Base-by-base conservation (phyloP, 2,329 filamentous ascomycete genomes). In the Thyridium curvatum region DNA sequence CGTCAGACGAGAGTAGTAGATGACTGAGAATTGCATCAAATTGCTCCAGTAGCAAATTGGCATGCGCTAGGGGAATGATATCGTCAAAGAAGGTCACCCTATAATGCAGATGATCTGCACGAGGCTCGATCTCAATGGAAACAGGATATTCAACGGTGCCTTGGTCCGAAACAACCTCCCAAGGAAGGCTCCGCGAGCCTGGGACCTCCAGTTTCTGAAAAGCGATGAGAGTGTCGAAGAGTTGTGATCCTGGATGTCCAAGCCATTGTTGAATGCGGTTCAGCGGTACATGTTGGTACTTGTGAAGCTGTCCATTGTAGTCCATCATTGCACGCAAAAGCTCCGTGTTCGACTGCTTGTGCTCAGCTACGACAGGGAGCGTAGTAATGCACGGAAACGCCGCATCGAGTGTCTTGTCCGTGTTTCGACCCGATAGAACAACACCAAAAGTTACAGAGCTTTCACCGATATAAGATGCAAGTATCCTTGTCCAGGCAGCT, bases 191-290 rank as follows among this genome's bases (percentile, higher is more conserved):
- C n/a, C 3, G 12, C 35, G 28, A 3, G 7, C 13, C 13, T 29
- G 42, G 39, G 29, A 47, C 14, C 37, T 61, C 47, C 41, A 68
- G 52, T 46, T 85, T 86, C 52, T 95, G 90, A 52, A 89, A 91
- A 0, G 87, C 84, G 42, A 96, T 78, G 2, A 96, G 68, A 0
- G 88, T 91, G 52, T 96, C 89, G 49, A 96, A 95, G 0, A 93
- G 67, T 1, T 73, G 65, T 7, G 76, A 71, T 17, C 82, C 77
- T 1, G 81, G 66, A 41, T 77, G 71, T 0, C 80, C 81, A 14
- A 86, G 69, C 72, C 82, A 83, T 36, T 74, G 78, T 50, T 94
- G 86, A 9, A 94, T 82, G 21, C 78, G 75, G 3, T 73, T 69
- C 7, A 95, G 65, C 1, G 87, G 78, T 0, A 78, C 77, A 49